Base-by-base conservation (phyloP, 768 basidiomycete genomes). In the Trametes meyenii region DNA sequence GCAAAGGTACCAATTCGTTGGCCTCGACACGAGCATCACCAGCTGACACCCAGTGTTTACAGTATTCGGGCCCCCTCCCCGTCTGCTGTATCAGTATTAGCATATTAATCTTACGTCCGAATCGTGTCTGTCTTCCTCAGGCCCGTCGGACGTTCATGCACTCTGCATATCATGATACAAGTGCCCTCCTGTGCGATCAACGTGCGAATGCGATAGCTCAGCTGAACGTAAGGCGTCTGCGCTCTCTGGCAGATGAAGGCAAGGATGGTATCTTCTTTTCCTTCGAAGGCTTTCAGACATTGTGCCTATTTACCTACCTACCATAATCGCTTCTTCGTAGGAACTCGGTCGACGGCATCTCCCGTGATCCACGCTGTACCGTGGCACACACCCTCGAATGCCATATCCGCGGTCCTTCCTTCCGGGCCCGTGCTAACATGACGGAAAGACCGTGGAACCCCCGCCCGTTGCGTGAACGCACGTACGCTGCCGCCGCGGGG, bases 251-350 rank as follows among this genome's bases (percentile, higher is more conserved):
- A 45, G 48, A 56, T 56, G 36, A 26, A 29, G 42, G 17, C 33
- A n/a, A 11, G 48, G 35, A 39, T 50, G 40, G 49, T 50, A 35
- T 43, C 61, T 57, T 56, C 61, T 49, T 51, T 45, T 26, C 35
- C 33, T 54, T 23, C 42, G 54, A 56, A 51, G 54, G 46, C 36
- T 14, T 56, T 46, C 55, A 55, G 55, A 55, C 19, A 42, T 45
- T 35, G 62, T 63, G 58, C 58, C 58, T 64, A 55, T 64, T 64
- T 48, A 46, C 58, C 58, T 48, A 46, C 58, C 58, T 60, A 46
- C 61, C 42, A 46, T 46, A 52, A 46, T 49, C 56, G 62, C 58
- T 59, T 55, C 60, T 64, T 50, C 62, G 38, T 48, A 64, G 58
- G 58, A 63, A 59, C 44, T 33, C 49, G 44, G 44, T 52, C 26